Evolutionary conservation across 352 stramenopile genomes (phyloP).

Genomic region (Globisporangium ultimum): DNA sequence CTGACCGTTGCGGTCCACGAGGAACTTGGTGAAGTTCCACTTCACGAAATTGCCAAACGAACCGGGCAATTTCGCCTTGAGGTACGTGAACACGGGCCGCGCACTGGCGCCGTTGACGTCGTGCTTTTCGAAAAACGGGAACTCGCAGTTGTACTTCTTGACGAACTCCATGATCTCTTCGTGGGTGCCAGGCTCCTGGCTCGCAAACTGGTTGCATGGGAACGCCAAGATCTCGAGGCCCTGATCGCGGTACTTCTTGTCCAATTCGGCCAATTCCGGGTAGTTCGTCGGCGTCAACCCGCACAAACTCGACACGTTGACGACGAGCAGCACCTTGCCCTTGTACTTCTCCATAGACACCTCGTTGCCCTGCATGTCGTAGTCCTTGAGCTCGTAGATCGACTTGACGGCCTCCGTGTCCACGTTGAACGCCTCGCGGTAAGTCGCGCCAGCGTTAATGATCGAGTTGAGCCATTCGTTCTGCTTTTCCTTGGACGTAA

Average conservation of each 20-base stretch:
- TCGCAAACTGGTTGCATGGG: background rate
- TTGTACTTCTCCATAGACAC: background rate
- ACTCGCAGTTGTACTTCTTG: background rate
- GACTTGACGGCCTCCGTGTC: constrained; percentile 35
- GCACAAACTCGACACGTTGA: background rate
- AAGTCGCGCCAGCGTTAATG: constrained; percentile 38
- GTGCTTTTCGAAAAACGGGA: constrained; percentile 69
- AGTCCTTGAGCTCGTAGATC: constrained; percentile 76
- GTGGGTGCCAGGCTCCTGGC: background rate
- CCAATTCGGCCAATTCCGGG: background rate
- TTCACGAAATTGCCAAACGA: constrained; percentile 77
- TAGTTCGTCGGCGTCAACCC: background rate
- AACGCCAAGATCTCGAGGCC: background rate
- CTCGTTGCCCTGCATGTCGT: background rate
- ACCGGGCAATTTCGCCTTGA: constrained; percentile 68
- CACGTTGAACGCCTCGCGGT: constrained; percentile 34
- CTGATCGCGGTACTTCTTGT: background rate
- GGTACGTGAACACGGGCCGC: constrained; percentile 73
- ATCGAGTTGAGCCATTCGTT: constrained; percentile 47
- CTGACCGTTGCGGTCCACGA: constrained; percentile 77
- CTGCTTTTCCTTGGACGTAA: constrained; percentile 33
- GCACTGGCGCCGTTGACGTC: constrained; percentile 87
- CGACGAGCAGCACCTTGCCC: background rate
- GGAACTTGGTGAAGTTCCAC: constrained; percentile 92
- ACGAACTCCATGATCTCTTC: background rate